phyloP scores from a whole-genome alignment of 129 eudicot species.

The Ambrosia artemisiifolia region DNA sequence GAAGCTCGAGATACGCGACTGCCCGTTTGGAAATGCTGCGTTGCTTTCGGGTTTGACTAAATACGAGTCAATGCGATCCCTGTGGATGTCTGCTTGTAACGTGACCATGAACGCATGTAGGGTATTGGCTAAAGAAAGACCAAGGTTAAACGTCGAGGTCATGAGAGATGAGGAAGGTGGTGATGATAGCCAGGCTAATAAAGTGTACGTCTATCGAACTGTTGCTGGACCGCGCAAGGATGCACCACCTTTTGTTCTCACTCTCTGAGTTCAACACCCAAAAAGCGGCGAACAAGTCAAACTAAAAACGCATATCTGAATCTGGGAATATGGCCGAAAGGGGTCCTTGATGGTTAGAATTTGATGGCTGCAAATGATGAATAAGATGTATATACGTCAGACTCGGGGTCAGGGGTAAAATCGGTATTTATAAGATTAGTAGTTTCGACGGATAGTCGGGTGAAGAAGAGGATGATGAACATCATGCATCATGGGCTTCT shows the following conservation, averaged over 20 bases:
- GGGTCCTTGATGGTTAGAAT: not conserved
- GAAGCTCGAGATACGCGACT: constrained; percentile 73
- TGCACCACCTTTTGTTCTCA: constrained; percentile 69
- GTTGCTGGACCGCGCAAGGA: constrained; percentile 72
- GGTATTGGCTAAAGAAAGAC: constrained; percentile 45
- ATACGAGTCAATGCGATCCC: constrained; percentile 71
- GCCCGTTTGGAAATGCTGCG: constrained; percentile 74
- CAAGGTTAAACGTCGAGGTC: constrained; percentile 67
- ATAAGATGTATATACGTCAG: constrained; percentile 36
- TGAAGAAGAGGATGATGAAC: constrained; percentile 15
- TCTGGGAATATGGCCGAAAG: constrained; percentile 5
- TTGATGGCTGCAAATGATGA: constrained; percentile 17
- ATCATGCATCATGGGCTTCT: not conserved
- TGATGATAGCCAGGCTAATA: constrained; percentile 44
- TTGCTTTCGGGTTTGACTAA: constrained; percentile 48
- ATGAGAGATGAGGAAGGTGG: constrained; percentile 49
- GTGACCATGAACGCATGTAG: constrained; percentile 67
- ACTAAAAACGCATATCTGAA: not conserved
- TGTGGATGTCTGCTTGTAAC: constrained; percentile 78
- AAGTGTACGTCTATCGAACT: constrained; percentile 67
- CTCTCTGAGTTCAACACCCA: constrained; percentile 28
- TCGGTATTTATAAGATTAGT: constrained; percentile 17
- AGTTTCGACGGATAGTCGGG: constrained; percentile 3
- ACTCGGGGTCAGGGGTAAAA: constrained; percentile 21
- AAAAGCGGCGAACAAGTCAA: not conserved